Evolutionary conservation across 2,329 filamentous ascomycete genomes (phyloP).

Genomic region (Pochonia chlamydosporia): DNA sequence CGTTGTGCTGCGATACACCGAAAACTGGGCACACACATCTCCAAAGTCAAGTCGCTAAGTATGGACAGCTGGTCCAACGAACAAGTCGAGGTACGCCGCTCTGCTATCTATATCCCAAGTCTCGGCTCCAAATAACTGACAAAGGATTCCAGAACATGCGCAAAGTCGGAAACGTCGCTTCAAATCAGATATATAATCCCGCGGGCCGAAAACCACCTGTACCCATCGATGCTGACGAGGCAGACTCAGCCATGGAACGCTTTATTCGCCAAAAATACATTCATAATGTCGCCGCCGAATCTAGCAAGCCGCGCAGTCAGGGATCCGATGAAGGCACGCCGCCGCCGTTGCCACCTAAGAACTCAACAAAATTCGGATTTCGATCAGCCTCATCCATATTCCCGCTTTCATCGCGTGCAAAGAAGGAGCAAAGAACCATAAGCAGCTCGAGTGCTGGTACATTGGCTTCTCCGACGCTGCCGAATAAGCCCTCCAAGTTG

Average conservation of each 20-base stretch:
- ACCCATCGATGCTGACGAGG: constrained; percentile 86
- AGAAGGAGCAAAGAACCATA: constrained; percentile 41
- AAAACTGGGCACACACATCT: constrained; percentile 95
- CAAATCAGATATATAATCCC: constrained; percentile 87
- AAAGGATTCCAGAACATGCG: constrained; percentile 71
- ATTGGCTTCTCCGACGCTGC: constrained; percentile 32
- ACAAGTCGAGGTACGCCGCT: constrained; percentile 78
- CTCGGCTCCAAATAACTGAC: constrained; percentile 1
- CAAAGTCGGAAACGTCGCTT: constrained; percentile 76
- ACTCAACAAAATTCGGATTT: constrained; percentile 55
- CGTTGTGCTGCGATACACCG: constrained; percentile 92
- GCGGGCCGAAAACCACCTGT: constrained; percentile 76
- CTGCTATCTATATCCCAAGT: background rate
- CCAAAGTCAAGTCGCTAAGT: constrained; percentile 96
- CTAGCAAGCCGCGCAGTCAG: constrained; percentile 38
- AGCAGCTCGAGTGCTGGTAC: constrained; percentile 14
- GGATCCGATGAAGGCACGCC: constrained; percentile 51
- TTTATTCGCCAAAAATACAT: constrained; percentile 95
- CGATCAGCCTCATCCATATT: constrained; percentile 62
- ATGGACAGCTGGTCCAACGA: constrained; percentile 98
- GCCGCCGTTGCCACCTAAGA: constrained; percentile 58
- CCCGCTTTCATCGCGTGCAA: constrained; percentile 54
- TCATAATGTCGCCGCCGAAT: constrained; percentile 38
- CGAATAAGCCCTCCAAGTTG: constrained; percentile 60
- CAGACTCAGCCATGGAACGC: constrained; percentile 88